Conservation (phyloP, 2,329 filamentous ascomycete genomes). For the Fusarium citri region DNA sequence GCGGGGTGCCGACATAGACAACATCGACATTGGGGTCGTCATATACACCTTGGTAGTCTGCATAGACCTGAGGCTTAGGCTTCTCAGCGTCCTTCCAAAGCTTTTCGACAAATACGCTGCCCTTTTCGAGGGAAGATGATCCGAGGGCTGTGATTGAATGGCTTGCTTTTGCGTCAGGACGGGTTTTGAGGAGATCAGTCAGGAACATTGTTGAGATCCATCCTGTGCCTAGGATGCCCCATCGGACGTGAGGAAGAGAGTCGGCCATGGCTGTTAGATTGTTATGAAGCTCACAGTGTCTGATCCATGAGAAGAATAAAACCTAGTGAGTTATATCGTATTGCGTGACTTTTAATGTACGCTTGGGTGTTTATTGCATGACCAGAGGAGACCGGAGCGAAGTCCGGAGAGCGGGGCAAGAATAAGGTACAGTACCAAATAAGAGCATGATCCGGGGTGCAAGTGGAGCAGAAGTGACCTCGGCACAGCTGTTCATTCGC, state of each 20-base stretch:
- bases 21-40: constrained; percentile 56
- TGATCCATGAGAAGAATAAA: background rate
- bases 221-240: constrained; percentile 26
- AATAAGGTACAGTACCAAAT: background rate
- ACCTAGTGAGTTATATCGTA: background rate
- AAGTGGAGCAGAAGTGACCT: background rate
- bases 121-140: constrained; percentile 1
- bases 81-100: constrained; percentile 6
- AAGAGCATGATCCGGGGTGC: background rate
- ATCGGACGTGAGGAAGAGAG: constrained; percentile 9
- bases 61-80: constrained; percentile 7
- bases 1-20: constrained; percentile 60
- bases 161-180: constrained; percentile 5
- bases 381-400: background rate
- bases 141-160: constrained; percentile 18
- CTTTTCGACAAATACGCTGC: constrained; percentile 2
- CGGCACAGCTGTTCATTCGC: background rate
- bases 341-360: constrained; percentile 2
- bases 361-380: background rate
- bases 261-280: constrained; percentile 22
- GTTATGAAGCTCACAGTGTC: rapidly evolving
- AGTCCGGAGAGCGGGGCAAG: background rate
- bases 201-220: constrained; percentile 33
- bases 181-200: constrained; percentile 3
- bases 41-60: constrained; percentile 53